These are phyloP conservation scores for Mortierella alpina DNA, from an alignment of 192 early-diverging fungal genomes.

Conservation along the genomic window DNA sequence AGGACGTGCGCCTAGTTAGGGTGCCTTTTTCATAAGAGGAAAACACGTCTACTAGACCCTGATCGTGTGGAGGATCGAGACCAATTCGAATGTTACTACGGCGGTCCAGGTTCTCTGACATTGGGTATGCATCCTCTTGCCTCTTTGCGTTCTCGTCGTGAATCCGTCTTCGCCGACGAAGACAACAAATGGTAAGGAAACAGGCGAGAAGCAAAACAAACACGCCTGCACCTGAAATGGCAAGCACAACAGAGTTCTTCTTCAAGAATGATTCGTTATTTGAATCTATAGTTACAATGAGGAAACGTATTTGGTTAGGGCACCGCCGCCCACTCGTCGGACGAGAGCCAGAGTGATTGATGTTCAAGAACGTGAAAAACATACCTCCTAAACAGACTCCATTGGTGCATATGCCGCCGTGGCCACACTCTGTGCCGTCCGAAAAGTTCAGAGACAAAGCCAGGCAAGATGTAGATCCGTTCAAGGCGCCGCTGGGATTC, in stretches of 20 bases:
- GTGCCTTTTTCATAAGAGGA: constrained; percentile 5
- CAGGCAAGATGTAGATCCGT: neutral
- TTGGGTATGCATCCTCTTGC: constrained; percentile 28
- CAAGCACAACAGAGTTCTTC: constrained; percentile 20
- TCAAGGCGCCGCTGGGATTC: neutral
- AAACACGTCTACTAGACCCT: constrained; percentile 5
- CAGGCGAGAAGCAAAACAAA: constrained; percentile 15
- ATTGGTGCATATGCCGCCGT: constrained; percentile 18
- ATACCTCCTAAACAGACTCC: constrained; percentile 25
- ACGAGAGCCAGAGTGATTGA: neutral
- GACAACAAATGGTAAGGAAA: constrained; percentile 23
- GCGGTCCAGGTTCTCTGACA: constrained; percentile 20
- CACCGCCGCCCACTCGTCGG: too few relatives aligned
- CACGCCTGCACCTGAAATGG: constrained; percentile 13
- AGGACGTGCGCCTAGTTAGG: neutral
- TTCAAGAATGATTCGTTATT: constrained; percentile 15
- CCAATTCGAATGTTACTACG: constrained; percentile 39
- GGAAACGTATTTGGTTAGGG: neutral
- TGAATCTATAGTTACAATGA: constrained; percentile 2
- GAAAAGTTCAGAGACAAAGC: constrained; percentile 6
- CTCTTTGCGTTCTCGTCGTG: constrained; percentile 6
- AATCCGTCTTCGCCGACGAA: constrained; percentile 13
- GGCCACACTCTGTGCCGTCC: constrained; percentile 38
- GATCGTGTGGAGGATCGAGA: constrained; percentile 16
- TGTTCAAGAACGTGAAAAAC: neutral